Base-by-base conservation (phyloP, 495 filamentous ascomycete genomes). In the Pseudomonodictys pantanalensis region DNA sequence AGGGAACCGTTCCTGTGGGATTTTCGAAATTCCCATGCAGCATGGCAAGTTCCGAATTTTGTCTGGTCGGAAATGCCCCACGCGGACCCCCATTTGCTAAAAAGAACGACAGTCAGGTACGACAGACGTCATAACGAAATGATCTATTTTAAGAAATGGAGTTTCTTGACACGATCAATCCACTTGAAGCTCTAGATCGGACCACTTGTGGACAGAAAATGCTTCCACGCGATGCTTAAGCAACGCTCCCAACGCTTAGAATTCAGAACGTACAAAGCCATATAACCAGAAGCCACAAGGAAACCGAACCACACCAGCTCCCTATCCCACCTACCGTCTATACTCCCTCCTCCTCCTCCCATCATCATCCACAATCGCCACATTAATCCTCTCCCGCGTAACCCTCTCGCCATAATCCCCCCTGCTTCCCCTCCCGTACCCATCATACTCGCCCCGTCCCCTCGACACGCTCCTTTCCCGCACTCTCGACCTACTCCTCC, bases 261-360 rank as follows among this genome's bases (percentile, higher is more conserved):
- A n/a, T n/a, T n/a, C n/a, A n/a, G 41, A 54, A 42, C 7, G 18
- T 33, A 26, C 35, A 23, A 32, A 49, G 26, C 28, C 8, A 45
- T 32, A 51, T 42, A 25, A 29, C 12, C 41, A 51, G 3, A 22
- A 15, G 20, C 5, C 22, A 35, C 9, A 54, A 35, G 15, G 38
- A 22, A 54, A 28, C 30, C 15, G 10, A n/a, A 22, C 12, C 23
- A 22, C 29, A 30, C 11, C 23, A 3, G 29, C 45, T 30, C 22
- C 2, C 17, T 25, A 25, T 41, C 18, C 18, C 45, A 22, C 43
- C 58, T 62, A 66, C 25, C 58, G 26, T 25, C 64, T 26, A 56
- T 69, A 71, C 48, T 71, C 67, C 38, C 33, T 45, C 33, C 58
- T 45, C 63, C 69, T 53, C 15, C 66, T 45, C 44, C 68, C 64